Base-by-base conservation (phyloP, 2,329 filamentous ascomycete species). In the Diplodia sapinea region DNA sequence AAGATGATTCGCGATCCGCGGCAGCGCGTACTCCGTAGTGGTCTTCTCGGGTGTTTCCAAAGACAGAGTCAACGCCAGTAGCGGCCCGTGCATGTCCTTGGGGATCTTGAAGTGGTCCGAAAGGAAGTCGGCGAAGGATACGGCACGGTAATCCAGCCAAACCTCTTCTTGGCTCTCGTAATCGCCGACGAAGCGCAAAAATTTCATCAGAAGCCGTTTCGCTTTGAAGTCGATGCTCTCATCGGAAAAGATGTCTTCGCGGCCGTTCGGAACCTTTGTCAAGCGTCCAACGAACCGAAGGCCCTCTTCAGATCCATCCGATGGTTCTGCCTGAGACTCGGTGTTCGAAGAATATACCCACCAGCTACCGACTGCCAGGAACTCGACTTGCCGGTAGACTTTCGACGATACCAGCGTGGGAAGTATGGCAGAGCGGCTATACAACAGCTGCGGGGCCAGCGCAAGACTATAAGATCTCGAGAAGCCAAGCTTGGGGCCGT, bases 331-430 rank as follows among this genome's bases (percentile, higher is more conserved):
- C 23, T 49, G 50, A 6, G 85, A 82, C 31, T 26, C 31, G 15
- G 31, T 26, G 8, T 26, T n/a, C 20, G 47, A n/a, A 36, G 43
- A 49, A 75, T 89, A 89, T 66, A 97, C 88, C 86, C 91, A 97
- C 87, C 94, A 98, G 67, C 91, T 94, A 31, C 94, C 94, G 31
- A 98, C 92, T 33, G 94, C 93, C 70, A 95, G 87, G 73, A 98
- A 98, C 76, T 98, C 94, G 56, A 99, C 86, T 80, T 97, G 94
- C 26, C 90, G 88, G 75, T 94, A 94, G 13, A 93, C 91, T 72
- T 89, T 91, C 7, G 94, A 97, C 2, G 93, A 93, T n/a, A 98
- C 92, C 17, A 98, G 87, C 73, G 89, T 86, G 9, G 88, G 87
- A 5, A 98, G 83, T 40, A 98, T 85, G 71, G 87, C 84, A 2